phyloP scores from a whole-genome alignment of 2,329 filamentous ascomycete genomes.

The Diaporthe eres region DNA sequence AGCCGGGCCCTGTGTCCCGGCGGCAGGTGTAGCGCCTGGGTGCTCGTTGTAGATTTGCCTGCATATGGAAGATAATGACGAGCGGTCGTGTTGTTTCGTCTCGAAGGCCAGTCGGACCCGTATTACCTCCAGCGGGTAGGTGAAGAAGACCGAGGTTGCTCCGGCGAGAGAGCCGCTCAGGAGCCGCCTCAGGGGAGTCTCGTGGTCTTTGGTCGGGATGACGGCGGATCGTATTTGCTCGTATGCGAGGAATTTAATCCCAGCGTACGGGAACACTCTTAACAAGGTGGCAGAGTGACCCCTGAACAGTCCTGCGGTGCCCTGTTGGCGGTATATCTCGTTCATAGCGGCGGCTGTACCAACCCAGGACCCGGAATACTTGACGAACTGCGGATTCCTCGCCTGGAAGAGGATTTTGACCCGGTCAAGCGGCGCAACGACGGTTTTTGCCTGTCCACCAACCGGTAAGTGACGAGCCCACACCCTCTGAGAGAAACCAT shows the following conservation, averaged over 20 bases:
- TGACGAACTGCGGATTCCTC: conserved; percentile 91
- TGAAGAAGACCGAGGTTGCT: conserved; percentile 93
- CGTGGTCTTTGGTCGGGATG: conserved; percentile 79
- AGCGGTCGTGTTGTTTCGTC: conserved; percentile 81
- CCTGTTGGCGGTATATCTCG: conserved; percentile 85
- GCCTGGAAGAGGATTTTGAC: conserved; percentile 99
- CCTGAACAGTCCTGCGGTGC: conserved; percentile 83
- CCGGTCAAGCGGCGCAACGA: conserved; percentile 94
- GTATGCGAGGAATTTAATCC: conserved; percentile 98
- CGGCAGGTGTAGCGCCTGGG: conserved; percentile 57
- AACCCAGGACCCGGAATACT: conserved; percentile 91
- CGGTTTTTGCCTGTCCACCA: conserved; percentile 83
- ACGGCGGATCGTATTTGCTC: conserved; percentile 90
- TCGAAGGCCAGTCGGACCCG: conserved; percentile 95
- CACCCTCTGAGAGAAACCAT: background rate
- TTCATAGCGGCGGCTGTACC: conserved; percentile 86
- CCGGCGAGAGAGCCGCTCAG: conserved; percentile 82
- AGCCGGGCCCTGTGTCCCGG: conserved; percentile 51
- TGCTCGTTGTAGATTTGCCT: conserved; percentile 89
- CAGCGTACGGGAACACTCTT: conserved; percentile 96
- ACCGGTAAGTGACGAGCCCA: conserved; percentile 41
- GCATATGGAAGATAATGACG: conserved; percentile 82
- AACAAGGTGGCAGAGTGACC: conserved; percentile 95
- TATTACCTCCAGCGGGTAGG: conserved; percentile 94
- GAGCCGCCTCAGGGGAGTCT: conserved; percentile 84